Evolutionary conservation across 1,284 basidiomycete genomes (phyloP).

Genomic region (Naganishia liquefaciens): DNA sequence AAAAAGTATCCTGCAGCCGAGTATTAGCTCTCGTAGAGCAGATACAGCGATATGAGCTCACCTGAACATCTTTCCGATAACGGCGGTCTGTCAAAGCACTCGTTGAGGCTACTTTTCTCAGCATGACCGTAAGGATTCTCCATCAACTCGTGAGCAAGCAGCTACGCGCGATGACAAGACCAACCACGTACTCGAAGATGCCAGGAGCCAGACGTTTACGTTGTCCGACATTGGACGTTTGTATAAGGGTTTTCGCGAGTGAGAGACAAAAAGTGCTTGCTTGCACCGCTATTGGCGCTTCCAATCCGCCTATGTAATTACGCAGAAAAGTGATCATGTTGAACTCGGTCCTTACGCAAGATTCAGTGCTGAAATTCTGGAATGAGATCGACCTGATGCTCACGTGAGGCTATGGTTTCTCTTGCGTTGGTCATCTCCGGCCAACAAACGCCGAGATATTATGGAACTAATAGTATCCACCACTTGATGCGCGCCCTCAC

Average conservation of each 20-base stretch:
- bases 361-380: not conserved
- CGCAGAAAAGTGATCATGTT: constrained; percentile 69
- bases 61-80: constrained; percentile 86
- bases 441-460: constrained; percentile 9
- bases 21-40: constrained; percentile 4
- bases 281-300: constrained; percentile 85
- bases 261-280: constrained; percentile 81
- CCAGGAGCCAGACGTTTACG: constrained; percentile 68
- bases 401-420: constrained; percentile 51
- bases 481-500: constrained; percentile 16
- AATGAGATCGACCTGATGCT: not conserved
- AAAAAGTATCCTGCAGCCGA: constrained; percentile 68
- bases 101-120: constrained; percentile 70
- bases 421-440: constrained; percentile 42
- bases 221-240: constrained; percentile 61
- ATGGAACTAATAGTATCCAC: constrained; percentile 14
- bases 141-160: not conserved
- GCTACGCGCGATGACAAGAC: not conserved
- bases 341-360: constrained; percentile 7
- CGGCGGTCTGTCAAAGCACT: constrained; percentile 85
- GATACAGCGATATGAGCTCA: constrained; percentile 40
- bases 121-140: constrained; percentile 19
- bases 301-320: constrained; percentile 77
- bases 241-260: constrained; percentile 68
- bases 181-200: constrained; percentile 64